Evolutionary conservation across 23 red algal genomes (phyloP), one percentile per base, ranked within the genome.

Genomic region (Cyanidioschyzon merolae): DNA sequence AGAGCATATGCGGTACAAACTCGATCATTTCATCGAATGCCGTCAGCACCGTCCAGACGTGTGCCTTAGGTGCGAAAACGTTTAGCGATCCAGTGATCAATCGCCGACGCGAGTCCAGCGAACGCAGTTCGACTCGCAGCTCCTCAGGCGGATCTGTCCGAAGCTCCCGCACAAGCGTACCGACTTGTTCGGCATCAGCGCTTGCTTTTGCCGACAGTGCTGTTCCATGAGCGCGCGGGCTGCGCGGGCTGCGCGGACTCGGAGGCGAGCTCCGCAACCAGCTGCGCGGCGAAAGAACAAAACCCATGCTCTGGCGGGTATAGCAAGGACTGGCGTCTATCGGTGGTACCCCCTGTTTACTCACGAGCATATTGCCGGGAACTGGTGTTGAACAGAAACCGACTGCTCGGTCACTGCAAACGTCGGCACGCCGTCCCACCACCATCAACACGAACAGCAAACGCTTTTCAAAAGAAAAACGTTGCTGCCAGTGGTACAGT

Each of bases 1-100:
- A 41, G 37, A 95, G 57, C 29, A 95, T 89, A 39, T 95, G 88
- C 1, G 91, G 91, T 34, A 95, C 79, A 79, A 89, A 90, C 17
- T 63, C 71, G 58, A 75, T 39, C 58, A 95, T 86, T 37, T 76
- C 74, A 37, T 76, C 77, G 57, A 89, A 95, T 1, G 83, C 40
- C 1, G 91, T 95, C 51, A 95, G 79, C 16, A 89, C 80, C 0
- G 74, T 27, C 91, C 91, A 95, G 21, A 95, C 91, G 37, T 81
- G 76, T n/a, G 76, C 74, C 32, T 77, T 36, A 1, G 83, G 68
- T 3, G 86, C 76, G 40, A 57, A 77, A 37, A 95, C 83, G 15
- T 41, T 25, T 15, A 95, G 74, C 30, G 59, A 21, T 32, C 91
- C 91, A 24, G 77, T 74, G 17, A 95, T 82, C 2, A 79, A 76